Evolutionary conservation across 177 flowering plant genomes (phyloP).

Genomic region (Telopea speciosissima): DNA sequence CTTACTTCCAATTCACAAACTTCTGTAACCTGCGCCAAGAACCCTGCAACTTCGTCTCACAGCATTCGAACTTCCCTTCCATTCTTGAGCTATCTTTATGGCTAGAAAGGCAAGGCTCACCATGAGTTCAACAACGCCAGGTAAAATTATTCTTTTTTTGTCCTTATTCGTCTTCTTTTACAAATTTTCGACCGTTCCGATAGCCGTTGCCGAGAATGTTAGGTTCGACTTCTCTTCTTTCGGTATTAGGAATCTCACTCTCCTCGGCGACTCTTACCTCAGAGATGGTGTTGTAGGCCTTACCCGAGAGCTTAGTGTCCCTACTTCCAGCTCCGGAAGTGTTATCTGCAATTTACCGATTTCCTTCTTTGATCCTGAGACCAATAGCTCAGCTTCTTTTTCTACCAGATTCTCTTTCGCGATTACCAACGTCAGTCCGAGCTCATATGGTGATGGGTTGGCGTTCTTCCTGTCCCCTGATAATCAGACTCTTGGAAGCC

Average conservation of each 20-base stretch:
- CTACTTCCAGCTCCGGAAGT: constrained; percentile 76
- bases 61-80: background rate
- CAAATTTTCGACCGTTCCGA: background rate
- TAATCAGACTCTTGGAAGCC: constrained; percentile 55
- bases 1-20: background rate
- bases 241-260: constrained; percentile 60
- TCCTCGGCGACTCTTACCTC: constrained; percentile 85
- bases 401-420: constrained; percentile 64
- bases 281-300: constrained; percentile 75
- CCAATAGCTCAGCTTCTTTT: constrained; percentile 71
- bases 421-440: constrained; percentile 44
- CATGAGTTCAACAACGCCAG: constrained; percentile 21
- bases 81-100: background rate
- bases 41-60: background rate
- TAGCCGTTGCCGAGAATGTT: constrained; percentile 15
- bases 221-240: constrained; percentile 52
- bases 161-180: constrained; percentile 9
- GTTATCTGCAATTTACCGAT: constrained; percentile 59
- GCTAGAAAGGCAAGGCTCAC: background rate
- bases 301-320: constrained; percentile 58
- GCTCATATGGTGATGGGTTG: constrained; percentile 72
- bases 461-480: constrained; percentile 65
- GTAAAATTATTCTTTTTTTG: constrained; percentile 30
- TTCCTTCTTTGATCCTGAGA: constrained; percentile 38
- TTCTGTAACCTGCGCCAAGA: background rate